phyloP scores from a whole-genome alignment of 73 alveolate species.

The Uronychia binucleata region DNA sequence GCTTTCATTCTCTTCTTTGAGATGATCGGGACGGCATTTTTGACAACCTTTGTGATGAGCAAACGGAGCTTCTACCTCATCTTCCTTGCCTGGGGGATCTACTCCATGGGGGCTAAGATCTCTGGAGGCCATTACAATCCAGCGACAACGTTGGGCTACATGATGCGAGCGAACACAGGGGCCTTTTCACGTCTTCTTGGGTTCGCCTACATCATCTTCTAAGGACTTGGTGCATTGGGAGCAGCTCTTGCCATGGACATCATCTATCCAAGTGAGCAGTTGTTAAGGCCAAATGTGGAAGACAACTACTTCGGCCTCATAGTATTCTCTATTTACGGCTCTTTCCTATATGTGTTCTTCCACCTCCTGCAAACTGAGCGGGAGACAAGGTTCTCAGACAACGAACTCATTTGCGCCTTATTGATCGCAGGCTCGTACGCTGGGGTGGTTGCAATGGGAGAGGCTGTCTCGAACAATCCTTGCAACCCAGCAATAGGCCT shows the following conservation, averaged over 20 bases:
- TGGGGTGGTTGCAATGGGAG: conserved; percentile 23
- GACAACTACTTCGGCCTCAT: conserved; percentile 19
- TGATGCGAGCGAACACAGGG: conserved; percentile 60
- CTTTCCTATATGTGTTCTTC: conserved; percentile 49
- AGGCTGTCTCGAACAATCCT: conserved; percentile 6
- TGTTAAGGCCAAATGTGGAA: conserved; percentile 5
- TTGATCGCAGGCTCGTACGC: conserved; percentile 59
- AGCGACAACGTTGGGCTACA: conserved; percentile 54
- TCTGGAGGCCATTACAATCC: conserved; percentile 72
- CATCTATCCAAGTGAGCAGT: not conserved
- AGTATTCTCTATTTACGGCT: conserved; percentile 31
- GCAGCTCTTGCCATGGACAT: conserved; percentile 41
- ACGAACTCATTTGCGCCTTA: conserved; percentile 51
- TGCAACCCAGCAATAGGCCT: conserved; percentile 65
- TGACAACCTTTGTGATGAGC: conserved; percentile 12
- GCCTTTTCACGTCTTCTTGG: conserved; percentile 60
- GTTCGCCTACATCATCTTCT: conserved; percentile 51
- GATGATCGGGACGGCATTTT: conserved; percentile 34
- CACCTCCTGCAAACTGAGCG: conserved; percentile 50
- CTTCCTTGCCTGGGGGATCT: not conserved
- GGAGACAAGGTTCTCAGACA: conserved; percentile 53
- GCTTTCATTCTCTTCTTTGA: conserved; percentile 31
- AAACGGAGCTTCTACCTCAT: not conserved
- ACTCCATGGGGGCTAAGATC: conserved; percentile 35
- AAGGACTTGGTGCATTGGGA: conserved; percentile 44